Conservation (phyloP, 2,329 filamentous ascomycete genomes). For the Microsporum audouinii region DNA sequence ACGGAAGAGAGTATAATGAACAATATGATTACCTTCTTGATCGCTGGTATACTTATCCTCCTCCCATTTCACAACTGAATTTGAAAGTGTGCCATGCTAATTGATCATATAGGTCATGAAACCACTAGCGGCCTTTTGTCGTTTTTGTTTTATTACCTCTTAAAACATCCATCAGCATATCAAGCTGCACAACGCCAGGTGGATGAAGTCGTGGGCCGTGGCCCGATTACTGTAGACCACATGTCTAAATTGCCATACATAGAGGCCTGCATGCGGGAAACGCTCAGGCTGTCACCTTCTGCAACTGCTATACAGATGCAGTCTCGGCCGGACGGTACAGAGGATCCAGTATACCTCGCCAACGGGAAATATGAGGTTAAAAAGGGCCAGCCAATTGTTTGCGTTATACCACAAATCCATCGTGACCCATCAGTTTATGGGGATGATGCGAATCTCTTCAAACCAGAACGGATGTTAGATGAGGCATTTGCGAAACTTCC, state of each 20-base stretch:
- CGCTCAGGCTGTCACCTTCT: background rate
- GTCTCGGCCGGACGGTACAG: background rate
- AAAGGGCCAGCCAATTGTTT: background rate
- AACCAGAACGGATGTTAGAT: background rate
- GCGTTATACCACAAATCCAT: background rate
- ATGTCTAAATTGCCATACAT: background rate
- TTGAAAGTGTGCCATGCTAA: background rate
- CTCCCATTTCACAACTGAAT: background rate
- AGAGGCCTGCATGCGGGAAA: conserved; percentile 3
- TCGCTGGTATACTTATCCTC: background rate
- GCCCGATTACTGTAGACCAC: background rate
- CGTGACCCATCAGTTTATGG: conserved; percentile 1
- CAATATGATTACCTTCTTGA: conserved; percentile 2
- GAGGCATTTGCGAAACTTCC: background rate
- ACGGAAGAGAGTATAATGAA: background rate
- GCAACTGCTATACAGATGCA: background rate
- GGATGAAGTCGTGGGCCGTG: conserved; percentile 3
- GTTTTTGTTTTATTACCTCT: background rate
- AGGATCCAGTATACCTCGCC: background rate
- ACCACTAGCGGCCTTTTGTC: background rate
- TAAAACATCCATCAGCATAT: conserved; percentile 1
- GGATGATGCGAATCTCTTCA: background rate
- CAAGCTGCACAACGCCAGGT: background rate
- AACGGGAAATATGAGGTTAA: background rate
- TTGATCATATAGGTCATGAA: background rate